These are phyloP conservation scores for Xanthoconium separans DNA, from an alignment of 1,284 basidiomycete genomes.

Conservation along the genomic window DNA sequence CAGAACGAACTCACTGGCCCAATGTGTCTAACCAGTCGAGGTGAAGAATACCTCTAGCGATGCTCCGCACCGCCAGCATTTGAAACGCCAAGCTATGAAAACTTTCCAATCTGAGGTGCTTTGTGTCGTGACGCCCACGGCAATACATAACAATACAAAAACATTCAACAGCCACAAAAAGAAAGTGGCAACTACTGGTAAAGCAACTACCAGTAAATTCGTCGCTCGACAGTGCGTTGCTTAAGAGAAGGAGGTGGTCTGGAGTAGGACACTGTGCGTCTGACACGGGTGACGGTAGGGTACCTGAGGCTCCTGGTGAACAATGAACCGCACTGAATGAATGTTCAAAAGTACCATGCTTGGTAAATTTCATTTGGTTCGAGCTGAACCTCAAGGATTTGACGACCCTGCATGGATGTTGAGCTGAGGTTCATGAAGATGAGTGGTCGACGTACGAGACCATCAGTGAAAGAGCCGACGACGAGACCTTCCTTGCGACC, in stretches of 20 bases:
- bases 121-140: slow-evolving; percentile 8
- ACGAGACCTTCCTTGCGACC: slow-evolving; percentile 75
- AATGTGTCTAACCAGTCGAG: slow-evolving; percentile 10
- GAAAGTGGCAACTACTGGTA: neutral
- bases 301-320: slow-evolving; percentile 44
- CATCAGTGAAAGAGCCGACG: slow-evolving; percentile 68
- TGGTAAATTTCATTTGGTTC: slow-evolving; percentile 66
- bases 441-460: slow-evolving; percentile 47
- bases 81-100: slow-evolving; percentile 14
- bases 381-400: slow-evolving; percentile 76
- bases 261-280: slow-evolving; percentile 61
- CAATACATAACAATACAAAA: slow-evolving; percentile 37
- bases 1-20: slow-evolving; percentile 2
- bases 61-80: slow-evolving; percentile 18
- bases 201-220: slow-evolving; percentile 61
- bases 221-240: slow-evolving; percentile 59
- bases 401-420: slow-evolving; percentile 58
- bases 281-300: slow-evolving; percentile 69
- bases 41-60: slow-evolving; percentile 8
- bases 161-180: slow-evolving; percentile 21
- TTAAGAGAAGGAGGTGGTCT: slow-evolving; percentile 42
- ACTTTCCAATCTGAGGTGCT: slow-evolving; percentile 19
- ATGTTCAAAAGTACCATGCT: slow-evolving; percentile 50
- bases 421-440: neutral
- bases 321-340: neutral